Conservation (phyloP, 495 filamentous ascomycete species). For the Neurospora sp. region DNA sequence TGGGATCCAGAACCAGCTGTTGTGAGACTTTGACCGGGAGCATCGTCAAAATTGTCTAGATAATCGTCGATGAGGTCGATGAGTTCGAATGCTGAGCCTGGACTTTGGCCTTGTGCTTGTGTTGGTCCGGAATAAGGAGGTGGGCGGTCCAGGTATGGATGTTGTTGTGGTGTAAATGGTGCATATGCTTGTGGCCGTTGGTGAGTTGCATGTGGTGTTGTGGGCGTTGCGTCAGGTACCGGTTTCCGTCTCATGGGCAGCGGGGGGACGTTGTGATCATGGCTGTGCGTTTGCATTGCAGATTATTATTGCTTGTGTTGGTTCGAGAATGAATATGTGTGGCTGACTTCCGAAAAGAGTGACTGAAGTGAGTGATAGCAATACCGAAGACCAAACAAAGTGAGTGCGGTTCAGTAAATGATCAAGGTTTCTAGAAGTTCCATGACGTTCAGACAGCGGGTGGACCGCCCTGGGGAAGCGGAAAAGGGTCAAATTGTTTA, state of each 20-base stretch:
- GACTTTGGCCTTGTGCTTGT: neutral
- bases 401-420: neutral
- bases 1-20: neutral
- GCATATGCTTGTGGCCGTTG: neutral
- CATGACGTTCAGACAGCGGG: neutral
- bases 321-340: no score
- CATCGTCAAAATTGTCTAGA: neutral
- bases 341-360: neutral
- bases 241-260: neutral
- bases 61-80: neutral
- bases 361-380: neutral
- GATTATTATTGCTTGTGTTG: neutral
- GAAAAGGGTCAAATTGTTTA: neutral
- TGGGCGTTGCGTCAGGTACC: neutral
- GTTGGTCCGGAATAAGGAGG: neutral
- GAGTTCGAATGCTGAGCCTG: neutral
- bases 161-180: neutral
- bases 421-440: neutral
- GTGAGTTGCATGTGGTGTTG: neutral
- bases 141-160: neutral
- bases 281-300: neutral
- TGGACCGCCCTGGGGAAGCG: neutral
- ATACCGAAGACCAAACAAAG: neutral
- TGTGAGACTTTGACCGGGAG: neutral
- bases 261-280: neutral